These are phyloP conservation scores for Candida berthetii DNA, from an alignment of 805 yeast genomes.

Conservation along the genomic window DNA sequence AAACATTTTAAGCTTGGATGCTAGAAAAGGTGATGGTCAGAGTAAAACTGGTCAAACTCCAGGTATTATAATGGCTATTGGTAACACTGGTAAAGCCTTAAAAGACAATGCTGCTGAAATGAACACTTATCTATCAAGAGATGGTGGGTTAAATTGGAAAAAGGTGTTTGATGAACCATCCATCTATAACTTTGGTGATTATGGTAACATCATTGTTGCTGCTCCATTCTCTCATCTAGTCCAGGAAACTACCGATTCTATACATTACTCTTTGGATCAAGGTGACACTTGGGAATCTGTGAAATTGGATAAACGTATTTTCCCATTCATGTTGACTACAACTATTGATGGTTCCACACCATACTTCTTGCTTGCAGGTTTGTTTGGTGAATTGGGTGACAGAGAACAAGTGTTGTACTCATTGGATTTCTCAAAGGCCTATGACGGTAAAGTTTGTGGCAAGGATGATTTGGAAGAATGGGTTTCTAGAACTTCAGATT, in stretches of 20 bases:
- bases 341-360: constrained; percentile 68
- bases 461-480: constrained; percentile 59
- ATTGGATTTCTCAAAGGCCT: constrained; percentile 57
- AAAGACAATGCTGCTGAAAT: constrained; percentile 13
- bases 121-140: constrained; percentile 61
- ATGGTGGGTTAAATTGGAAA: constrained; percentile 77
- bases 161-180: constrained; percentile 45
- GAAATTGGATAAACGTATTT: constrained; percentile 36
- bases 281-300: constrained; percentile 57
- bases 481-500: constrained; percentile 38
- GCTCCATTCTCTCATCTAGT: constrained; percentile 19
- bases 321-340: constrained; percentile 42
- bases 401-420: constrained; percentile 18
- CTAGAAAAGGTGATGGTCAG: constrained; percentile 23
- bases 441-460: constrained; percentile 29
- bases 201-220: constrained; percentile 68
- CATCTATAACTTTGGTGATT: constrained; percentile 63
- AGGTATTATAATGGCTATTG: constrained; percentile 38
- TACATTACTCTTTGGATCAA: constrained; percentile 63
- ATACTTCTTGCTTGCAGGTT: constrained; percentile 51
- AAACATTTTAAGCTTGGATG: constrained; percentile 26
- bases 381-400: constrained; percentile 9
- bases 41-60: constrained; percentile 31
- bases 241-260: constrained; percentile 28
- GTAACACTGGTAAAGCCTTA: constrained; percentile 25